phyloP scores from a whole-genome alignment of 1,284 basidiomycete genomes.

The Exobasidium rhododendri region DNA sequence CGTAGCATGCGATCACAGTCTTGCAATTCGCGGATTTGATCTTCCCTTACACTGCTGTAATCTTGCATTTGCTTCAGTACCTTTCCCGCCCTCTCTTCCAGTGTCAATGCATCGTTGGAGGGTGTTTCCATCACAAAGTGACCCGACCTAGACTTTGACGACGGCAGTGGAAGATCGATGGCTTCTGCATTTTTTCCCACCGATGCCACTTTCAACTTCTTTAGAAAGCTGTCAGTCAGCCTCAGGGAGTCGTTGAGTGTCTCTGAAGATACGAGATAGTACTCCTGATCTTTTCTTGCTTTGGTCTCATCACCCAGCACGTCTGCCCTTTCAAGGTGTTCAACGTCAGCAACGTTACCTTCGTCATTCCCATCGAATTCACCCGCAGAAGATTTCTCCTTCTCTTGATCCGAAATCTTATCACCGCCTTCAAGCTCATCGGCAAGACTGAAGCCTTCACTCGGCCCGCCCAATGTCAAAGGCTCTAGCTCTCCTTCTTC shows the following conservation, averaged over 20 bases:
- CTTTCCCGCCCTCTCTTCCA: slow-evolving; percentile 18
- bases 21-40: slow-evolving; percentile 30
- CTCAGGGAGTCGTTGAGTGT: background rate
- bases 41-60: slow-evolving; percentile 20
- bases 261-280: slow-evolving; percentile 9
- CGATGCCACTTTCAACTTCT: background rate
- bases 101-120: slow-evolving; percentile 15
- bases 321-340: background rate
- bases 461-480: no score
- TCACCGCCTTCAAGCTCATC: slow-evolving; percentile 9
- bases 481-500: background rate
- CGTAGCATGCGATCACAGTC: slow-evolving; percentile 20
- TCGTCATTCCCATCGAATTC: background rate
- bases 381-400: background rate
- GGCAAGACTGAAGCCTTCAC: slow-evolving; percentile 8
- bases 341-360: background rate
- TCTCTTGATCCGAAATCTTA: background rate
- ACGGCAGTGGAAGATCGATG: background rate
- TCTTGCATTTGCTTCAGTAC: slow-evolving; percentile 24
- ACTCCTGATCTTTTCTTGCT: slow-evolving; percentile 10
- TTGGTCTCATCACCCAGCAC: background rate
- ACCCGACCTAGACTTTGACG: background rate
- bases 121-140: background rate
- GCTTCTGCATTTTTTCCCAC: background rate
- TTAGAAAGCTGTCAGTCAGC: slow-evolving; percentile 1